A percentile compares a stretch with the other conserved stretches of the same genome.
Evolutionary conservation across 192 early-diverging fungal species (phyloP).

Genomic region (Coemansia sp.): DNA sequence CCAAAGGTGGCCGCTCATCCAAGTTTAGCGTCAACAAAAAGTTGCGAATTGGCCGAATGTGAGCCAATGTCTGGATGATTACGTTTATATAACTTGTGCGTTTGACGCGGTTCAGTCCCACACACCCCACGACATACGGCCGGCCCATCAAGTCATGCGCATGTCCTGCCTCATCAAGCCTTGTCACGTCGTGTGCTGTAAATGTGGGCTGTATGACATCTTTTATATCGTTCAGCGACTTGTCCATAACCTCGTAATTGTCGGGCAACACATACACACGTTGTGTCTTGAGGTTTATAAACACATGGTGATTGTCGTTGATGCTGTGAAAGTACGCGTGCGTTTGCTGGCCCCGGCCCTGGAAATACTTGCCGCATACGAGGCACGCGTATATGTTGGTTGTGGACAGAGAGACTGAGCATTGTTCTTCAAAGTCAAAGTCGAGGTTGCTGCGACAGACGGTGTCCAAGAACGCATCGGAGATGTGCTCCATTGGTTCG

Average conservation of each 20-base stretch:
- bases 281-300: conserved; percentile 84
- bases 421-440: conserved; percentile 98
- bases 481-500: conserved; percentile 9
- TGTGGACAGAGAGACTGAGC: conserved; percentile 90
- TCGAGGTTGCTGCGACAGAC: conserved; percentile 85
- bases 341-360: conserved; percentile 85
- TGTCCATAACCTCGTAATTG: conserved; percentile 83
- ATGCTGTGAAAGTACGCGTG: conserved; percentile 97
- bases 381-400: conserved; percentile 96
- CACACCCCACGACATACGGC: conserved; percentile 84
- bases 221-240: conserved; percentile 90
- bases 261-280: conserved; percentile 84
- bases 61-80: conserved; percentile 82
- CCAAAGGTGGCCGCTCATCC: conserved; percentile 40
- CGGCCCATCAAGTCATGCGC: conserved; percentile 85
- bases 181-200: conserved; percentile 62
- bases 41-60: conserved; percentile 83
- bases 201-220: conserved; percentile 83
- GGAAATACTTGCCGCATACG: conserved; percentile 94
- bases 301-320: conserved; percentile 93
- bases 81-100: conserved; percentile 94
- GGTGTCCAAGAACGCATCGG: conserved; percentile 75
- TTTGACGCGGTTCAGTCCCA: conserved; percentile 94
- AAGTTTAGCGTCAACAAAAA: conserved; percentile 62
- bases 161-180: conserved; percentile 60